These are phyloP conservation scores for Phytopythium kandeliae DNA, from an alignment of 352 stramenopile genomes.

Conservation along the genomic window DNA sequence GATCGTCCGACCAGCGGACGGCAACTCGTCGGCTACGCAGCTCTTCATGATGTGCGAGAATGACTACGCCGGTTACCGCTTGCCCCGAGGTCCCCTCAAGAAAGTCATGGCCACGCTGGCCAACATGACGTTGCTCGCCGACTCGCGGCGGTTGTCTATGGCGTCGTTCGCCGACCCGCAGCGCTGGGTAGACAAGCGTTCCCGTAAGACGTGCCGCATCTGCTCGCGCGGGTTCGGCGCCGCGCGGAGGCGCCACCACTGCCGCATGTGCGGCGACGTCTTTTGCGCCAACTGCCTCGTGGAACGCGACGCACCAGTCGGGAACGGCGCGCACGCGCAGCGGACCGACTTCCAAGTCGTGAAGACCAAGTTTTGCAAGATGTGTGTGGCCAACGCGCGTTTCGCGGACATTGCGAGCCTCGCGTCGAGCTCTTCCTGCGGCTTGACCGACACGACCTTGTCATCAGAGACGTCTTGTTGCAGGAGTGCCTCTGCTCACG, in stretches of 20 bases:
- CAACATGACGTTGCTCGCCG: constrained; percentile 43
- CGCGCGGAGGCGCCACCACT: constrained; percentile 61
- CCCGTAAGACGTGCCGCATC: constrained; percentile 38
- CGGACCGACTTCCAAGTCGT: constrained; percentile 30
- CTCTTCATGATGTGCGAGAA: constrained; percentile 52
- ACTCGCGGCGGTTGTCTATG: constrained; percentile 48
- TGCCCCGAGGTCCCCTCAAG: constrained; percentile 29
- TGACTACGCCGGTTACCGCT: constrained; percentile 28
- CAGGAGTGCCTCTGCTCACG: background rate
- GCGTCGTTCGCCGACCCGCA: constrained; percentile 29
- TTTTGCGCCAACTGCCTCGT: constrained; percentile 61
- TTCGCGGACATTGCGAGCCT: constrained; percentile 8
- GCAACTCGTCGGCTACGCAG: constrained; percentile 26
- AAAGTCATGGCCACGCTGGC: constrained; percentile 38
- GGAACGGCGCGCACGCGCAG: constrained; percentile 9
- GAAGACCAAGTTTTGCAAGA: constrained; percentile 57
- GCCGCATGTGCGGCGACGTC: constrained; percentile 69
- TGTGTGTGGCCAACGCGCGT: constrained; percentile 46
- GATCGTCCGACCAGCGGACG: constrained; percentile 26
- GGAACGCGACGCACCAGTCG: constrained; percentile 26
- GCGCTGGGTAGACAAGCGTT: constrained; percentile 45
- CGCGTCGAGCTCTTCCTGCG: background rate
- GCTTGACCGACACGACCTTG: background rate
- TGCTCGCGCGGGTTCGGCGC: constrained; percentile 49
- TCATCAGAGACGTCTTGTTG: background rate